Evolutionary conservation across 352 stramenopile genomes (phyloP).

Genomic region (Peronospora farinosa): DNA sequence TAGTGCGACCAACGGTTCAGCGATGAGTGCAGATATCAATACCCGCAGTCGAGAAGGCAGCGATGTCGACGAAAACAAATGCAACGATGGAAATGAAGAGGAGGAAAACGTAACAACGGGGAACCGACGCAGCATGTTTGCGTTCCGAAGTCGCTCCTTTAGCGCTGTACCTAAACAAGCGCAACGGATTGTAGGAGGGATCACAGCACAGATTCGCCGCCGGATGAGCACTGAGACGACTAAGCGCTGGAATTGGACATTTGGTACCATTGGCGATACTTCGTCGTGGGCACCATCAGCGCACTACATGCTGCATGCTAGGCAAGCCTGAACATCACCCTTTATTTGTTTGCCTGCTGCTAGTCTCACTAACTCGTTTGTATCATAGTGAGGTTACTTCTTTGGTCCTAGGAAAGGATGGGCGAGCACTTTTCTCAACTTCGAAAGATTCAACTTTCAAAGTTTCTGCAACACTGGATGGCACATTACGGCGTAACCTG

Average conservation of each 20-base stretch:
- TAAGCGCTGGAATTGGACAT: conserved; percentile 66
- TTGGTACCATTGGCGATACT: conserved; percentile 39
- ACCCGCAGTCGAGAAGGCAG: conserved; percentile 17
- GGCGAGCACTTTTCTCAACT: conserved; percentile 60
- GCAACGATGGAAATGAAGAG: conserved; percentile 28
- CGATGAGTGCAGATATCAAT: conserved; percentile 15
- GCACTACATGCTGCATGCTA: conserved; percentile 59
- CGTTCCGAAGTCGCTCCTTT: conserved; percentile 55
- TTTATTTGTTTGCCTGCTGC: neutral
- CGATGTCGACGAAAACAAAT: conserved; percentile 9
- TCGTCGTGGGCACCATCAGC: conserved; percentile 61
- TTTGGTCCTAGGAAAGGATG: conserved; percentile 51
- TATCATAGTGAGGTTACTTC: conserved; percentile 60
- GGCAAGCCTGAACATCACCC: conserved; percentile 30
- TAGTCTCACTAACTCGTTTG: neutral
- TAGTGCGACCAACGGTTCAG: conserved; percentile 15
- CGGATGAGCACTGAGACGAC: conserved; percentile 66
- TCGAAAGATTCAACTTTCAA: conserved; percentile 76
- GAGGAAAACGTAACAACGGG: conserved; percentile 16
- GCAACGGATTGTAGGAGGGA: conserved; percentile 60
- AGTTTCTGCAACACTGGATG: conserved; percentile 59
- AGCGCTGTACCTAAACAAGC: conserved; percentile 64
- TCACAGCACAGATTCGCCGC: conserved; percentile 70
- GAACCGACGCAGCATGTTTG: conserved; percentile 59
- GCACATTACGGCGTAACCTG: conserved; percentile 55